These are phyloP conservation scores for Pythium coloratum DNA, from an alignment of 352 stramenopile species.

Conservation along the genomic window DNA sequence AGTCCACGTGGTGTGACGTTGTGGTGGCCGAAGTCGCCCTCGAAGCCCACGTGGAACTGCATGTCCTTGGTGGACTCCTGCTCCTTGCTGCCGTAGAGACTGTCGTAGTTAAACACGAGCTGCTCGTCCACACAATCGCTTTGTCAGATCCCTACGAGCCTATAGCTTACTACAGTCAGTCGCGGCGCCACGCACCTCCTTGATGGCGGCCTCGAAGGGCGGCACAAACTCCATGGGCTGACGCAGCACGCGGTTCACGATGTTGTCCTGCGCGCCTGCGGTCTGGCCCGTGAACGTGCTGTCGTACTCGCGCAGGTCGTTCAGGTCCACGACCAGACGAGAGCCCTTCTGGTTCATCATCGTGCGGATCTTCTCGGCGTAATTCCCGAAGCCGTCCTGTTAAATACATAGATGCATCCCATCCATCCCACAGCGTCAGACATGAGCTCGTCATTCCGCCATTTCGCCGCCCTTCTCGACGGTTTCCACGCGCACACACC, in stretches of 20 bases:
- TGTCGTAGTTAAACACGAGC: conserved; percentile 80
- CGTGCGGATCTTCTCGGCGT: conserved; percentile 73
- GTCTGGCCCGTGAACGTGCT: conserved; percentile 70
- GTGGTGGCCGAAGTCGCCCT: conserved; percentile 92
- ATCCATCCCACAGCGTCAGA: background rate
- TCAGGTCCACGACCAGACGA: conserved; percentile 87
- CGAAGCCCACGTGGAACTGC: conserved; percentile 89
- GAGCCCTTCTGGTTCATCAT: conserved; percentile 79
- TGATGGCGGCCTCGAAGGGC: conserved; percentile 82
- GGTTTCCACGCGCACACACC: conserved; percentile 31
- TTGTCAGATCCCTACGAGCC: background rate
- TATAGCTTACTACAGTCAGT: too few species aligned
- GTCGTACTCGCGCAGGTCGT: conserved; percentile 91
- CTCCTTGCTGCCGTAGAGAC: conserved; percentile 79
- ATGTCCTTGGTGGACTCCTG: conserved; percentile 65
- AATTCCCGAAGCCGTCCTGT: conserved; percentile 75
- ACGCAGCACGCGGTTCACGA: conserved; percentile 72
- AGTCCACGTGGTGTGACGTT: conserved; percentile 94
- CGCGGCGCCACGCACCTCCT: conserved; percentile 35
- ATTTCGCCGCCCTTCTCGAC: background rate
- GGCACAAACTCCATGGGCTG: conserved; percentile 83
- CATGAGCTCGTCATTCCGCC: background rate
- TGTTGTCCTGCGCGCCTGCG: conserved; percentile 65
- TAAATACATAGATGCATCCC: background rate
- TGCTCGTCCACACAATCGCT: conserved; percentile 8